Evolutionary conservation across 164 flowering plant genomes (phyloP).

Genomic region (Akebia trifoliata): DNA sequence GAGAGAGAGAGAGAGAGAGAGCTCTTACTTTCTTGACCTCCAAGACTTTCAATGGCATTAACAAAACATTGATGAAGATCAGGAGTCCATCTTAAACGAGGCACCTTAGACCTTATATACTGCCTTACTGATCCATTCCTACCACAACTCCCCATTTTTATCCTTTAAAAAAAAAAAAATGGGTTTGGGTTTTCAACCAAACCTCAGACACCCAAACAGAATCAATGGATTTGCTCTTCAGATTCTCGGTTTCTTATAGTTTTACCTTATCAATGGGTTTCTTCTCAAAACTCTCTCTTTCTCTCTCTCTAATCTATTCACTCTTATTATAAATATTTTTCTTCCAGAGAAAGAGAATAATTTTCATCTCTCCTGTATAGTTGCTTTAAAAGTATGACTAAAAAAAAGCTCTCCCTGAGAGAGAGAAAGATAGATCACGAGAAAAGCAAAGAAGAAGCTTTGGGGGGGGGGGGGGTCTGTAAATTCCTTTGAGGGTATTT

Average conservation of each 20-base stretch:
- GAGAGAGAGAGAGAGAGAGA: background rate
- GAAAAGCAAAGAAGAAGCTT: slow-evolving; percentile 34
- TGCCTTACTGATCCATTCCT: slow-evolving; percentile 67
- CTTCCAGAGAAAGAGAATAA: too few species aligned
- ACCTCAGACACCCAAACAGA: too few species aligned
- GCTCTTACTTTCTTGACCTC: slow-evolving; percentile 76
- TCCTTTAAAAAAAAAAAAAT: too few species aligned
- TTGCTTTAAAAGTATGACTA: too few species aligned
- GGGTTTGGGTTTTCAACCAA: too few species aligned
- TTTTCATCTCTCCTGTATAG: too few species aligned
- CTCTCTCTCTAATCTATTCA: too few species aligned
- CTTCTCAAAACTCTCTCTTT: too few species aligned
- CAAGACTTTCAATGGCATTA: slow-evolving; percentile 78
- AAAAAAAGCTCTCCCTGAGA: too few species aligned
- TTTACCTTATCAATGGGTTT: too few species aligned
- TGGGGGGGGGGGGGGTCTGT: slow-evolving; percentile 17
- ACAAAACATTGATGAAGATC: slow-evolving; percentile 85
- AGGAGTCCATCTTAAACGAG: slow-evolving; percentile 83
- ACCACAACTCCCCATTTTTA: slow-evolving; percentile 57
- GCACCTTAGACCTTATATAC: slow-evolving; percentile 73
- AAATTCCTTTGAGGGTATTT: slow-evolving; percentile 24
- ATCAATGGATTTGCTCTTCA: background rate
- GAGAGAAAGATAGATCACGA: slow-evolving; percentile 29
- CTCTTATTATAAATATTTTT: too few species aligned
- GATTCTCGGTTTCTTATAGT: too few species aligned